Evolutionary conservation across 2,329 filamentous ascomycete genomes (phyloP).

Genomic region (Tolypocladium guangdongense): DNA sequence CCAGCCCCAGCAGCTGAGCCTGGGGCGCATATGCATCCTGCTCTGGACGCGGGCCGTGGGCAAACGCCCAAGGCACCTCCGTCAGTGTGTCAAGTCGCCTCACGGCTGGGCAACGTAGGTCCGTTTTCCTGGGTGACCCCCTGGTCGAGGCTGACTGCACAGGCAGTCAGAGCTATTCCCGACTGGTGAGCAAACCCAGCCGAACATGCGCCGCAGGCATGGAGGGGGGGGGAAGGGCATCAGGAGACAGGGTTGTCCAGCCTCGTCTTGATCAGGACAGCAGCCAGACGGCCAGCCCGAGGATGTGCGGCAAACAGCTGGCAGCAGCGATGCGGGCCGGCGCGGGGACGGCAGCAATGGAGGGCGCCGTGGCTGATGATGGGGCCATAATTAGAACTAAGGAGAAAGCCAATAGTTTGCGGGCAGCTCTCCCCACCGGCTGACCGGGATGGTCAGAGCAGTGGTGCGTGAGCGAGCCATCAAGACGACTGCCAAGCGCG

Average conservation of each 20-base stretch:
- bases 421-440: background rate
- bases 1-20: constrained; percentile 5
- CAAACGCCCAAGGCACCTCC: background rate
- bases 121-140: background rate
- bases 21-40: constrained; percentile 4
- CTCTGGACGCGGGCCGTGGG: background rate
- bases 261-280: background rate
- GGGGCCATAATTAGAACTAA: constrained; percentile 1
- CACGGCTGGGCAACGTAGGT: background rate
- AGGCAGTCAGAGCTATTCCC: background rate
- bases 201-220: background rate
- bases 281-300: background rate
- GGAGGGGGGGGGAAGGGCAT: background rate
- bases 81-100: background rate
- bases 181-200: background rate
- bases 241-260: constrained; percentile 1
- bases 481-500: background rate
- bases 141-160: constrained; percentile 2
- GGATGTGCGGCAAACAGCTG: background rate
- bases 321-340: background rate
- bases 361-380: background rate
- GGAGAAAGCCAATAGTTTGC: background rate
- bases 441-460: background rate
- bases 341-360: background rate
- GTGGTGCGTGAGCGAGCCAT: background rate